Base-by-base conservation (phyloP, 2,329 filamentous ascomycete species). In the Grosmannia serpens region DNA sequence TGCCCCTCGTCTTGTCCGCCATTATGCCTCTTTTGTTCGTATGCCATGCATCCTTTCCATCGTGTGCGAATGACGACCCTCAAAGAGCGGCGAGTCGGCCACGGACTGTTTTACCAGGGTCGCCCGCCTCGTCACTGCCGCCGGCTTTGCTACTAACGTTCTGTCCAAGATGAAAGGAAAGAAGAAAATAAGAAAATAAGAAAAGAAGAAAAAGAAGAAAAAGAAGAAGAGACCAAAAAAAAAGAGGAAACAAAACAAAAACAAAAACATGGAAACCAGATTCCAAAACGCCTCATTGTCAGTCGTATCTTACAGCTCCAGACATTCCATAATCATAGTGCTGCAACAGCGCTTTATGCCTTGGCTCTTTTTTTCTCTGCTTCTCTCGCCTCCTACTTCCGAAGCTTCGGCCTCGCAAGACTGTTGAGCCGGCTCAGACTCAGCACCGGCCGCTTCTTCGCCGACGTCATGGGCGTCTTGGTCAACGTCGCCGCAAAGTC, bases 391-490 rank as follows among this genome's bases (percentile, higher is more conserved):
- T 27, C 22, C 63, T 56, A 70, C 65, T 70, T 70, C 59, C 82
- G 76, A 62, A 75, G 69, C 73, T 85, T 86, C 1, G 83, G 83
- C 51, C 75, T 75, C 53, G 83, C 77, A 27, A 86, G 76, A 78
- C 82, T 80, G 65, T 83, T 80, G 58, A 86, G 73, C 60, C 83
- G 75, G 67, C 79, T 84, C 60, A 84, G 67, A 62, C 76, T 85
- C 59, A 86, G 68, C 27, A 77, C 73, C 7, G 66, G 64, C 60
- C 70, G 75, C 72, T 81, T 83, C 74, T 81, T 83, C 55, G 70
- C 70, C 5, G 81, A 74, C 4, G 81, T 75, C 57, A 74, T 81
- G 3, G 73, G 68, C 27, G 71, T 71, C 57, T 62, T 56, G 24
- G n/a, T 24, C 29, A 29, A 6, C 51, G 51, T 3, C 20, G 22